Evolutionary conservation across 257 asterid genomes (phyloP), one percentile per base, ranked within the genome.

Genomic region (Gardenia jasminoides): DNA sequence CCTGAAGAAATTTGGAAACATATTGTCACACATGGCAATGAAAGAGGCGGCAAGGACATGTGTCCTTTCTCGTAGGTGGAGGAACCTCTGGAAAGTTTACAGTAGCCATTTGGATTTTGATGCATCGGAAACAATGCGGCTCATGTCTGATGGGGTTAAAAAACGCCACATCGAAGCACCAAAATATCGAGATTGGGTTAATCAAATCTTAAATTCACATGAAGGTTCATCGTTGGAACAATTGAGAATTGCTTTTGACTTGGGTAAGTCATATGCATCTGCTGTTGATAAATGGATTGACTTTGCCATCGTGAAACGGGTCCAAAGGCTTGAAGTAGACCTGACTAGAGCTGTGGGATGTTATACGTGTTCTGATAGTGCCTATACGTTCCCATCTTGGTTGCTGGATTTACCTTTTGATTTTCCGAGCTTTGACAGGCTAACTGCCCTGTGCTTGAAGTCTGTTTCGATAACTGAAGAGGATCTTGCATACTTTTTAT

Each of bases 221-320:
- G 39, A 31, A 24, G 71, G 71, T 7, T 67, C 48, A 54, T n/a
- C 65, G 10, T 3, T 73, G 43, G 19, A 73, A 7, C 30, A 10
- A 33, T 19, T 73, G 26, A 73, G 77, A 54, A 28, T 54, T 73
- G 44, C 66, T 30, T 73, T 48, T 73, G 67, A 52, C 30, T 36
- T 30, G 7, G 26, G 16, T 16, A 5, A 16, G 19, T 6, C 36
- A 19, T 52, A 13, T 52, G 7, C 12, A 47, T 4, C 8, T 11
- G n/a, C 22, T 9, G 19, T 73, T 10, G 46, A 50, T 73, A 52
- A 50, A 73, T 73, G 77, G 77, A 9, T 73, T 13, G 65, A 73
- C 15, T 73, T 48, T 73, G 67, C 77, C 41, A 15, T 73, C 31
- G 11, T 6, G 15, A 73, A 73, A 52, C 31, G 62, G 26, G 66